Conservation (phyloP, 2,329 filamentous ascomycete genomes). For the Westerdykella ornata region DNA sequence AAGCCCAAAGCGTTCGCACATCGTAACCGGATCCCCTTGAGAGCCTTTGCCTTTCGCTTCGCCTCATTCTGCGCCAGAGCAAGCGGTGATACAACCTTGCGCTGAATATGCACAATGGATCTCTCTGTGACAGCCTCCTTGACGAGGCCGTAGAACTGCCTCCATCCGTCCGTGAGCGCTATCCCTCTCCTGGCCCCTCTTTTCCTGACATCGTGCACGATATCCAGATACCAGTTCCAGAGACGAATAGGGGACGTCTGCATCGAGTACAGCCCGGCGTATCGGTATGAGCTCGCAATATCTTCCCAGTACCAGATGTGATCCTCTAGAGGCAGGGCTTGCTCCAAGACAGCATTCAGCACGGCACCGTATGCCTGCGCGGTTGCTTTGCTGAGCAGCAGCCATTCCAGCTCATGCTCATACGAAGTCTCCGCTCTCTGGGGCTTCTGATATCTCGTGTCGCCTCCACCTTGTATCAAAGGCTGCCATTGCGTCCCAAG, state of each 20-base stretch:
- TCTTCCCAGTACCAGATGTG: slow-evolving; percentile 97
- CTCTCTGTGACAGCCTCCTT: slow-evolving; percentile 66
- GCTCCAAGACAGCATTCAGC: slow-evolving; percentile 68
- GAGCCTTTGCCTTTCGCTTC: slow-evolving; percentile 61
- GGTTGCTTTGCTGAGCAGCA: slow-evolving; percentile 82
- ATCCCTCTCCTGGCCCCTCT: slow-evolving; percentile 19
- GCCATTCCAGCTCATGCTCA: slow-evolving; percentile 79
- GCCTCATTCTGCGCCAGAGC: slow-evolving; percentile 69
- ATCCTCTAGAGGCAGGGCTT: slow-evolving; percentile 75
- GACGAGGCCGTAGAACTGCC: slow-evolving; percentile 72
- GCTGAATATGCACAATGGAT: slow-evolving; percentile 63
- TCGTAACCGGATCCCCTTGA: slow-evolving; percentile 68
- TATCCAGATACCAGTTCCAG: slow-evolving; percentile 63
- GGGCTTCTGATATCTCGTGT: slow-evolving; percentile 14
- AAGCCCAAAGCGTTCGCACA: slow-evolving; percentile 83
- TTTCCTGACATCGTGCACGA: slow-evolving; percentile 58
- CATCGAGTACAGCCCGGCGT: slow-evolving; percentile 73
- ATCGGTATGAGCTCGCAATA: slow-evolving; percentile 68
- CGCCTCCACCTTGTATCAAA: slow-evolving; percentile 24
- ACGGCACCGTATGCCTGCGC: slow-evolving; percentile 83
- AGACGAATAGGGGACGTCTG: slow-evolving; percentile 76
- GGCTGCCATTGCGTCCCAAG: slow-evolving; percentile 41
- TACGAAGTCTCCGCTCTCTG: slow-evolving; percentile 38
- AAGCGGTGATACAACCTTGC: slow-evolving; percentile 69
- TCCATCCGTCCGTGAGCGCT: slow-evolving; percentile 42